phyloP scores from a whole-genome alignment of 805 yeast species.

The Isabelozyma gotoi region DNA sequence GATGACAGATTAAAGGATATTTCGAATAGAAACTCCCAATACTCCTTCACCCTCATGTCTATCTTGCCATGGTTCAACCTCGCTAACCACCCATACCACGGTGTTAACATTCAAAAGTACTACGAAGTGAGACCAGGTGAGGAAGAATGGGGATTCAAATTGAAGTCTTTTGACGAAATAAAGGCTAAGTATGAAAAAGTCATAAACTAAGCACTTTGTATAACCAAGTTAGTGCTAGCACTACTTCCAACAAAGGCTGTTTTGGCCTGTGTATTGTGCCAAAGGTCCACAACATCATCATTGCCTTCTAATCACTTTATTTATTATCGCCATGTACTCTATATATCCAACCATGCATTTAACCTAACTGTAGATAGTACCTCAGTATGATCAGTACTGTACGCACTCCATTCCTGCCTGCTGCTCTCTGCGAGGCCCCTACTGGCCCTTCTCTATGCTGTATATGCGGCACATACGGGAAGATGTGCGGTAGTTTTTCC shows the following conservation, averaged over 20 bases:
- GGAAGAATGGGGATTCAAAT: conserved; percentile 54
- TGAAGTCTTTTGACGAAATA: conserved; percentile 53
- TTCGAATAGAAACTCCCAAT: conserved; percentile 75
- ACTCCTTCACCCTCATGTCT: conserved; percentile 58
- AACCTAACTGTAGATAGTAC: no score
- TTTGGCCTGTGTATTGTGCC: not conserved
- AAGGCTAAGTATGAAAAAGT: conserved; percentile 30
- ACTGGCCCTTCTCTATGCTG: no score
- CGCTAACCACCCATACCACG: conserved; percentile 80
- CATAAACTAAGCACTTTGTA: conserved; percentile 17
- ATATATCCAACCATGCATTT: not conserved
- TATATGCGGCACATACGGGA: no score
- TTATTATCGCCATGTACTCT: not conserved
- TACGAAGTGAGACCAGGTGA: conserved; percentile 58
- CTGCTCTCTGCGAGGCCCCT: no score
- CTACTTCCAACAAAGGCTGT: not conserved
- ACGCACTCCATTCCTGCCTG: no score
- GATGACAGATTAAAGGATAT: conserved; percentile 70
- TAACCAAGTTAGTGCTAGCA: no score
- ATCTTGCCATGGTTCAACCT: conserved; percentile 82
- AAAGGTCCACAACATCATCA: no score
- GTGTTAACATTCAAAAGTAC: conserved; percentile 64
- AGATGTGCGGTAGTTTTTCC: no score
- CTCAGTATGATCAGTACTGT: no score
- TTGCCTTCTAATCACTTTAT: not conserved